These are phyloP conservation scores for Dalechampia spathulata DNA, from an alignment of 441 rosid species.

Conservation along the genomic window DNA sequence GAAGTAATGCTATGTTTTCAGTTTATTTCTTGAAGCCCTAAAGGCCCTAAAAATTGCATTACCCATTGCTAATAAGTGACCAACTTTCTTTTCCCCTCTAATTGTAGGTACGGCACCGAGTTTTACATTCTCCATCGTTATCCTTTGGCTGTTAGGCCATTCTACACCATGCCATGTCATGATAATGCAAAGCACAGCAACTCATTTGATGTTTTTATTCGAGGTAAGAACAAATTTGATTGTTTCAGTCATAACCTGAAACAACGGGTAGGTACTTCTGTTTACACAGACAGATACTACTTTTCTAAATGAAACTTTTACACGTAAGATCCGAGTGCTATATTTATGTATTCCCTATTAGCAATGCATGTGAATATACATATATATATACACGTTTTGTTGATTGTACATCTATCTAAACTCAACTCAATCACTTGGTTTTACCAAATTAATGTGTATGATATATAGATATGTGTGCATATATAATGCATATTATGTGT, in stretches of 20 bases:
- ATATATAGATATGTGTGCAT: too few species aligned
- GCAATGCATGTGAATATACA: too few species aligned
- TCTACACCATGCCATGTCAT: slow-evolving; percentile 88
- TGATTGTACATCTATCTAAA: too few species aligned
- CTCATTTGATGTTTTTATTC: slow-evolving; percentile 89
- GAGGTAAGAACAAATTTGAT: slow-evolving; percentile 40
- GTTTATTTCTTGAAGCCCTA: neutral
- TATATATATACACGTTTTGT: too few species aligned
- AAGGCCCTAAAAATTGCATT: neutral
- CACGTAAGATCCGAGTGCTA: too few species aligned
- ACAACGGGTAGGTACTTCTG: too few species aligned
- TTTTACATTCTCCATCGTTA: slow-evolving; percentile 80
- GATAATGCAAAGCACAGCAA: slow-evolving; percentile 70
- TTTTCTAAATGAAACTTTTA: slow-evolving; percentile 1
- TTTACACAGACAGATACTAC: too few species aligned
- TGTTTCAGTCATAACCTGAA: neutral
- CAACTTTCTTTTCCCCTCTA: slow-evolving; percentile 3
- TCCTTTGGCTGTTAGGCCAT: slow-evolving; percentile 79
- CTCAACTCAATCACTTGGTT: too few species aligned
- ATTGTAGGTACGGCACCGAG: slow-evolving; percentile 65
- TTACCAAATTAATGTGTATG: too few species aligned
- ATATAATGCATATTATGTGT: too few species aligned
- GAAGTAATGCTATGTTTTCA: slow-evolving; percentile 36
- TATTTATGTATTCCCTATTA: too few species aligned
- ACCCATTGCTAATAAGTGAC: neutral